phyloP scores from a whole-genome alignment of 2,329 filamentous ascomycete genomes.

The Neocucurbitaria cava region DNA sequence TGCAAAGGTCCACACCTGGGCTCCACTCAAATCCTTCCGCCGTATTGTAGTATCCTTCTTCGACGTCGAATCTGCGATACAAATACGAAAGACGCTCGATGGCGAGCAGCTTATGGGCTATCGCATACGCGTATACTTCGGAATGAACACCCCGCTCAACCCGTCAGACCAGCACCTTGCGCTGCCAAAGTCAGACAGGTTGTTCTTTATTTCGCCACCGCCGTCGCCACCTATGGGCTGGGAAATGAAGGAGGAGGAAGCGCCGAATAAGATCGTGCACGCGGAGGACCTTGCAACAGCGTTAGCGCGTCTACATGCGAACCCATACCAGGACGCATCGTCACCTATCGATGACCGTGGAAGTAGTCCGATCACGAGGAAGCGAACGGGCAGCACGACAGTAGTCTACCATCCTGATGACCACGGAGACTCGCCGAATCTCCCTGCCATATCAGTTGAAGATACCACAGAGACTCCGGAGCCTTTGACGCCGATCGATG shows the following conservation, averaged over 20 bases:
- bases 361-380: slow-evolving; percentile 26
- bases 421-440: slow-evolving; percentile 64
- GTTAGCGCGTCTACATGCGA: slow-evolving; percentile 60
- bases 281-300: slow-evolving; percentile 67
- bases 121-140: slow-evolving; percentile 53
- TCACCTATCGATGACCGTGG: slow-evolving; percentile 35
- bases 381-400: slow-evolving; percentile 62
- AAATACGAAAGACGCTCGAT: slow-evolving; percentile 75
- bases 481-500: slow-evolving; percentile 58
- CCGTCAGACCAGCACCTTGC: slow-evolving; percentile 49
- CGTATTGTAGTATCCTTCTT: slow-evolving; percentile 83
- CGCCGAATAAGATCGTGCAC: slow-evolving; percentile 71
- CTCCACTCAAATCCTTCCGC: slow-evolving; percentile 81
- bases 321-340: slow-evolving; percentile 28
- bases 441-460: slow-evolving; percentile 70
- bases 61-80: slow-evolving; percentile 71
- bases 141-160: slow-evolving; percentile 48
- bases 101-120: slow-evolving; percentile 74
- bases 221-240: slow-evolving; percentile 70
- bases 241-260: slow-evolving; percentile 68
- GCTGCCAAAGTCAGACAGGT: slow-evolving; percentile 63
- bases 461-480: slow-evolving; percentile 61
- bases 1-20: slow-evolving; percentile 78
- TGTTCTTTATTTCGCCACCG: slow-evolving; percentile 72
- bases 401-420: slow-evolving; percentile 69